Conservation (phyloP, 345 rosid genomes). For the Hibiscus syriacus region DNA sequence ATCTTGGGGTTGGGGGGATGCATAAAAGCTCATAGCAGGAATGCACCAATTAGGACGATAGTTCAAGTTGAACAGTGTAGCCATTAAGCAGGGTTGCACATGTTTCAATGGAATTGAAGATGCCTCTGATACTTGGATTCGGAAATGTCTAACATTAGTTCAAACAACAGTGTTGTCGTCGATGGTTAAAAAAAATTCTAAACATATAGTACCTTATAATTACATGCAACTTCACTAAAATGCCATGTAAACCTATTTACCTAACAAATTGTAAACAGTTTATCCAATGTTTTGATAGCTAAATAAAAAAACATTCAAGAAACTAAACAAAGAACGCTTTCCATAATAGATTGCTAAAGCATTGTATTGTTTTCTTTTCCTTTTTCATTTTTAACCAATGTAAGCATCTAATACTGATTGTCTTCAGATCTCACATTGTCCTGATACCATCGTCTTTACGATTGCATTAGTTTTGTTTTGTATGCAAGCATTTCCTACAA, state of each 20-base stretch:
- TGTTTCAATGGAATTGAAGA: not conserved
- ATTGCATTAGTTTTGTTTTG: not conserved
- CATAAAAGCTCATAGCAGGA: not conserved
- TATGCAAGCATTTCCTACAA: not conserved
- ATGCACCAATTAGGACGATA: not conserved
- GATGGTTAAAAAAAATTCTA: no score
- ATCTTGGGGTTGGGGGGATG: not conserved
- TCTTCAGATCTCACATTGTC: not conserved
- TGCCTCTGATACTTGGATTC: not conserved
- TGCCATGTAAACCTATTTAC: not conserved
- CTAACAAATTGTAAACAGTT: not conserved
- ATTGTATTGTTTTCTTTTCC: not conserved
- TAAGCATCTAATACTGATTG: not conserved
- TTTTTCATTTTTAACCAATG: no score
- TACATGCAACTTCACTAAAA: not conserved
- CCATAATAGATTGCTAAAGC: not conserved
- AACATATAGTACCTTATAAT: no score
- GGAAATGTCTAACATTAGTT: not conserved
- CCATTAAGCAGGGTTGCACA: not conserved
- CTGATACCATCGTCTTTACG: not conserved
- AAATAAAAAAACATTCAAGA: no score
- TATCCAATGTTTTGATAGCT: not conserved
- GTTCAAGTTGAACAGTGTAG: not conserved
- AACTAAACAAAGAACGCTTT: not conserved
- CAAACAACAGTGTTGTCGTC: no score